Base-by-base conservation (phyloP, 768 basidiomycete genomes). In the Kwoniella sp. region DNA sequence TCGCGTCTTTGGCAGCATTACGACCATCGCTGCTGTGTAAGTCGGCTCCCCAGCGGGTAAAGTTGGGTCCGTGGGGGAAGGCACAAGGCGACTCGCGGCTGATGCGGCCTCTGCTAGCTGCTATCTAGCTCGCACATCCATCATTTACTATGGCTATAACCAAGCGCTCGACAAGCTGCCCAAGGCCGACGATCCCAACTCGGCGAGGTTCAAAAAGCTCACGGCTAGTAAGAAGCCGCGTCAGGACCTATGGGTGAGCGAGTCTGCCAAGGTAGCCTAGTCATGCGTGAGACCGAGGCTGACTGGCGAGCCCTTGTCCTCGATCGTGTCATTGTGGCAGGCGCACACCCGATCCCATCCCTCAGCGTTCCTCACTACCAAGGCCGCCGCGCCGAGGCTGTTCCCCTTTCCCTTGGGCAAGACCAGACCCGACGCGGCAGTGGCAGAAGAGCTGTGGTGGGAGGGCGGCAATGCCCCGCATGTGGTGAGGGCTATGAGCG, bases 271-370 rank as follows among this genome's bases (percentile, higher is more conserved):
- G 3, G 19, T 6, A 3, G 26, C 23, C 40, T 27, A 14, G 26
- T n/a, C 20, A 19, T 23, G 40, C n/a, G n/a, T n/a, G n/a, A n/a
- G n/a, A n/a, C n/a, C n/a, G n/a, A n/a, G n/a, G 20, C 26, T 46
- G 9, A 39, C 22, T 39, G 37, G 9, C 22, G 37, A 39, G n/a
- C 7, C 22, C 17, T 9, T 9, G n/a, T 7, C 27, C 7, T 37
- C 22, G 26, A 27, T 11, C 9, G 17, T 7, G 22, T 20, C n/a
- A n/a, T 41, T 25, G 7, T n/a, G 15, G 1, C 34, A 65, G 67
- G 67, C 67, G 3, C 53, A 70, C 34, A 63, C 60, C 15, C 62
- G 68, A 1, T 64, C 65, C 19, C 68, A 70, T 38, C 68, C 68
- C 37, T 70, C 68, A 14, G 52, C 55, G 9, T 70, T 70, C 37